These are phyloP conservation scores for Cutaneotrichosporon cutaneum DNA, from an alignment of 1,284 basidiomycete genomes.

Conservation along the genomic window DNA sequence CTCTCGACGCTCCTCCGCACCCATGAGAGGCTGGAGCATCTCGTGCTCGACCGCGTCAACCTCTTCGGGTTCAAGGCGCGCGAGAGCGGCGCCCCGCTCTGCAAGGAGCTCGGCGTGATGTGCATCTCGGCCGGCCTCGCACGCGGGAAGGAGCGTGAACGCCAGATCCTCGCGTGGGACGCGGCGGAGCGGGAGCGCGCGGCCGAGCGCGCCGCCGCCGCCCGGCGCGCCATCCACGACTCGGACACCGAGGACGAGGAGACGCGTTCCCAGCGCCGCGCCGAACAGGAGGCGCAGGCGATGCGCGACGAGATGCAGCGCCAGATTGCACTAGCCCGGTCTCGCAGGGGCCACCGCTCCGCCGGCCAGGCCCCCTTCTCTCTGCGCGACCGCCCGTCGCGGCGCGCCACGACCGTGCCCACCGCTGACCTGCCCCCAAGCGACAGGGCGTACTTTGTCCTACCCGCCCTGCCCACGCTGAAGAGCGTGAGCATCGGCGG, in stretches of 20 bases:
- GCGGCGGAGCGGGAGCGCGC: constrained; percentile 35
- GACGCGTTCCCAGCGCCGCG: constrained; percentile 21
- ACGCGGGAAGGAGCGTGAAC: constrained; percentile 49
- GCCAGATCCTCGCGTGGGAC: constrained; percentile 48
- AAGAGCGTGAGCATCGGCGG: constrained; percentile 50
- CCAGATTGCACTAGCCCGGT: constrained; percentile 34
- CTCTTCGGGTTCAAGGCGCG: constrained; percentile 52
- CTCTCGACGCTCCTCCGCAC: constrained; percentile 40
- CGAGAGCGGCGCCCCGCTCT: constrained; percentile 46
- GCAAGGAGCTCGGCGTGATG: constrained; percentile 45
- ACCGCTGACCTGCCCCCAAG: constrained; percentile 34
- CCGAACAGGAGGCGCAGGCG: constrained; percentile 22
- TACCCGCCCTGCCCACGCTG: constrained; percentile 49
- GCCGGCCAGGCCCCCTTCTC: constrained; percentile 49
- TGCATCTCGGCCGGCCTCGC: constrained; percentile 44
- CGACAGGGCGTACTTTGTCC: constrained; percentile 46
- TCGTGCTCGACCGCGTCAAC: constrained; percentile 53
- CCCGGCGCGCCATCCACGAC: constrained; percentile 8
- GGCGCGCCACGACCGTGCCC: constrained; percentile 20
- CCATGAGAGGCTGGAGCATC: constrained; percentile 46
- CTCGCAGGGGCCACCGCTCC: constrained; percentile 47
- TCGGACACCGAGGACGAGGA: constrained; percentile 25
- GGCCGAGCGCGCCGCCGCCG: constrained; percentile 27
- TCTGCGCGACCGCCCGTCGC: constrained; percentile 43
- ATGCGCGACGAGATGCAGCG: constrained; percentile 32